These are phyloP conservation scores for Coemansia guatemalensis DNA, from an alignment of 192 early-diverging fungal species.

Conservation along the genomic window DNA sequence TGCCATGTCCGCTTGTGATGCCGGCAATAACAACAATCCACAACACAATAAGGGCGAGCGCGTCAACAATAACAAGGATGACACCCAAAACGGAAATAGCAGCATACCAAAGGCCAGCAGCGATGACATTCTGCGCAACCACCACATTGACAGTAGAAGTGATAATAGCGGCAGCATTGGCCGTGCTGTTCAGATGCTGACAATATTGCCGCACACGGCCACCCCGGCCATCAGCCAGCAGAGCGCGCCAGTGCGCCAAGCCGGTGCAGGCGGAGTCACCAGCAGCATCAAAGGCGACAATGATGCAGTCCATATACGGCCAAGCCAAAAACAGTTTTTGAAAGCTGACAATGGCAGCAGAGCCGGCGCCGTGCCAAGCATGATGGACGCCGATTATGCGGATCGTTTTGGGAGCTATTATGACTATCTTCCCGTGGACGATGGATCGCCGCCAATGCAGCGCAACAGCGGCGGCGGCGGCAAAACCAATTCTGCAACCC, in stretches of 20 bases:
- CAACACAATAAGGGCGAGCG: too few relatives aligned
- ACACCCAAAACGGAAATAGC: slow-evolving; percentile 7
- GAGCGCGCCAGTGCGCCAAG: background rate
- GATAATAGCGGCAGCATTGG: background rate
- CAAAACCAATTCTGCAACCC: background rate
- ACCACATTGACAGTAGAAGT: slow-evolving; percentile 1
- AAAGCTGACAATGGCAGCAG: slow-evolving; percentile 12
- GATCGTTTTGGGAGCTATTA: slow-evolving; percentile 42
- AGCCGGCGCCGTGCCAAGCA: slow-evolving; percentile 9
- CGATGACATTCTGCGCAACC: background rate
- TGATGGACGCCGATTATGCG: slow-evolving; percentile 20
- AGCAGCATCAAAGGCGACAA: slow-evolving; percentile 4
- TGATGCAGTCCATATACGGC: background rate
- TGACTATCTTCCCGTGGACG: slow-evolving; percentile 27
- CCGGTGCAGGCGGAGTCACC: background rate
- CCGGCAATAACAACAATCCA: slow-evolving; percentile 3
- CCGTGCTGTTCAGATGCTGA: too few relatives aligned
- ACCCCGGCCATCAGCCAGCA: background rate
- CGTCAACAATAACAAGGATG: slow-evolving; percentile 7
- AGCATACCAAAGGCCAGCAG: background rate
- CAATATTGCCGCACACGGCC: slow-evolving; percentile 4
- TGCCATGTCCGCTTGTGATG: slow-evolving; percentile 1
- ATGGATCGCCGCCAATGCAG: slow-evolving; percentile 14
- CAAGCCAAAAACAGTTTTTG: slow-evolving; percentile 3
- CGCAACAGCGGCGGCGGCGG: slow-evolving; percentile 13